Percentiles rank a stretch among this genome's conserved stretches.
These are phyloP conservation scores for Pseudonitzschia multistriata DNA, from an alignment of 108 stramenopile species.

Conservation along the genomic window DNA sequence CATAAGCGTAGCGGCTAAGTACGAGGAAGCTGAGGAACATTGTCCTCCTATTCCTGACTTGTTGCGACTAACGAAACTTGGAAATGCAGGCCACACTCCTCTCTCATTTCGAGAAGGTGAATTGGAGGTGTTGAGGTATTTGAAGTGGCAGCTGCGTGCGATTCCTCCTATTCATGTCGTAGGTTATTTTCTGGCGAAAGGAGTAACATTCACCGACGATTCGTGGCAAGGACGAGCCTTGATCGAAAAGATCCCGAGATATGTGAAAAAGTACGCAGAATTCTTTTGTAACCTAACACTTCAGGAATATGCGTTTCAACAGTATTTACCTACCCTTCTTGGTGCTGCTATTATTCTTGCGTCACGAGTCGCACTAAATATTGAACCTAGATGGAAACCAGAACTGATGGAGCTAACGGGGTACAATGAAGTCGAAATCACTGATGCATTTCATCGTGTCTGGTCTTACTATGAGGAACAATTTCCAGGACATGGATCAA, in stretches of 20 bases:
- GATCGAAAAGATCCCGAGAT: conserved; percentile 89
- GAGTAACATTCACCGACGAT: conserved; percentile 74
- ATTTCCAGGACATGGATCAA: conserved; percentile 82
- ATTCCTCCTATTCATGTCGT: conserved; percentile 78
- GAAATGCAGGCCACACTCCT: conserved; percentile 62
- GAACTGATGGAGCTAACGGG: conserved; percentile 76
- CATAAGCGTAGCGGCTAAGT: conserved; percentile 85
- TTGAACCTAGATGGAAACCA: conserved; percentile 79
- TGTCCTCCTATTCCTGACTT: conserved; percentile 86
- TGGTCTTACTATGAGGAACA: conserved; percentile 89
- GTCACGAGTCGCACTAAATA: conserved; percentile 76
- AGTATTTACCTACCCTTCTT: conserved; percentile 79
- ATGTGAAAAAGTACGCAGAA: conserved; percentile 91
- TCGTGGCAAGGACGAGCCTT: conserved; percentile 78
- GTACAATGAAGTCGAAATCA: conserved; percentile 70
- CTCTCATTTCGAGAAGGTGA: conserved; percentile 88
- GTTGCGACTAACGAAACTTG: conserved; percentile 76
- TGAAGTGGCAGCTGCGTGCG: conserved; percentile 82
- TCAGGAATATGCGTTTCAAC: conserved; percentile 90
- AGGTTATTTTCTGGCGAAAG: conserved; percentile 81
- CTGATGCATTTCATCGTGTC: conserved; percentile 73
- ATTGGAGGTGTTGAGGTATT: conserved; percentile 67
- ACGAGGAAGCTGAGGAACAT: conserved; percentile 91
- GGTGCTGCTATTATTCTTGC: conserved; percentile 85
- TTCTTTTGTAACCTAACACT: conserved; percentile 94